These are phyloP conservation scores for Pyrus hybrid DNA, from an alignment of 331 rosid species.

Conservation along the genomic window DNA sequence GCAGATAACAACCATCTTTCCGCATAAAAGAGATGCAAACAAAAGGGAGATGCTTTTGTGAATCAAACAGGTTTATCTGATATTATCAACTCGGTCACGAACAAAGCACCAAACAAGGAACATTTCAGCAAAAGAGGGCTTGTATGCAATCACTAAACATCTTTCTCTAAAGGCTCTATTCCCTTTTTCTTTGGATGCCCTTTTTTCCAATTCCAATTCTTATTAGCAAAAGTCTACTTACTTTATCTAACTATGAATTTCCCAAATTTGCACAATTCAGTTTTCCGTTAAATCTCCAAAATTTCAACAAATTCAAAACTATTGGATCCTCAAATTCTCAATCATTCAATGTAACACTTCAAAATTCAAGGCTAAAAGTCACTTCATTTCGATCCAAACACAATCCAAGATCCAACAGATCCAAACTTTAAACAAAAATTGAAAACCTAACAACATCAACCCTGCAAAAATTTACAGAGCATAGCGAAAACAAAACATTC, in stretches of 20 bases:
- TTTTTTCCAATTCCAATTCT: not conserved
- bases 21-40: not conserved
- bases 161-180: not conserved
- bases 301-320: not conserved
- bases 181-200: not conserved
- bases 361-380: not conserved
- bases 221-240: not conserved
- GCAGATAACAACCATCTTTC: too few relatives aligned
- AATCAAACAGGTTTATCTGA: not conserved
- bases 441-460: slow-evolving; percentile 1
- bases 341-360: not conserved
- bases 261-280: not conserved
- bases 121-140: not conserved
- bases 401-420: not conserved
- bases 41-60: not conserved
- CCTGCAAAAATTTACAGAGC: slow-evolving; percentile 24
- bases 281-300: not conserved
- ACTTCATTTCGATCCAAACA: not conserved
- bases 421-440: not conserved
- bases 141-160: not conserved
- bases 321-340: not conserved
- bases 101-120: not conserved
- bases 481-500: not conserved
- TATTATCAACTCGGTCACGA: not conserved
- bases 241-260: not conserved